Evolutionary conservation across 2,329 filamentous ascomycete genomes (phyloP), one percentile per base, ranked within the genome.

Genomic region (Diplodia mutila): DNA sequence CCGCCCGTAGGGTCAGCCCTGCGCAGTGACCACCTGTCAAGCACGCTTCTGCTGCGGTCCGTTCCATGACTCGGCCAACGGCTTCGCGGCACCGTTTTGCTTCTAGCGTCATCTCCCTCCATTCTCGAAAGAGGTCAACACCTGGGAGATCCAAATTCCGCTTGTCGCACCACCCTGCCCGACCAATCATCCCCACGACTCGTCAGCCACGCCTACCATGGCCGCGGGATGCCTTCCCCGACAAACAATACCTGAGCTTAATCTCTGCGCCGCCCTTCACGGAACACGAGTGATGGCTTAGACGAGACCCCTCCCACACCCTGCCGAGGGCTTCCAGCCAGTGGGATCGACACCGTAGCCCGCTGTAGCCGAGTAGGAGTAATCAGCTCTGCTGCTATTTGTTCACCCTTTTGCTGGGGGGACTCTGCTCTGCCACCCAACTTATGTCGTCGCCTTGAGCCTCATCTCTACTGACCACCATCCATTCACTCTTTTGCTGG

Each of bases 401-500:
- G 59, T 63, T 63, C 59, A 46, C 59, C 59, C 42, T 63, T 63
- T 27, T 29, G 37, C 59, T 48, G 46, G 12, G 27, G 2, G 12
- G 34, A 4, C 21, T 12, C 6, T n/a, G 16, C 21, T 48, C 57
- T 27, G 39, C 46, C 37, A n/a, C 25, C 42, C 32, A 25, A 21
- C 46, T 29, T 48, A 14, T 63, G 59, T 29, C 29, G 27, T 63
- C 46, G 59, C n/a, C 42, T 57, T 66, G 53, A 66, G 53, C 54
- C 53, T 42, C 53, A 59, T 18, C 52, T 29, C n/a, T 57, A 39
- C 64, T 8, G 64, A 66, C 64, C 59, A 12, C 59, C 59, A 51
- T 63, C 59, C 64, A 59, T 51, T 66, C 64, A 18, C 64, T 66
- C 64, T 52, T 59, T 66, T 51, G 52, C 64, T 54, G 37, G 53